Evolutionary conservation across 2,329 filamentous ascomycete species (phyloP).

Genomic region (Chaetomium globosum): DNA sequence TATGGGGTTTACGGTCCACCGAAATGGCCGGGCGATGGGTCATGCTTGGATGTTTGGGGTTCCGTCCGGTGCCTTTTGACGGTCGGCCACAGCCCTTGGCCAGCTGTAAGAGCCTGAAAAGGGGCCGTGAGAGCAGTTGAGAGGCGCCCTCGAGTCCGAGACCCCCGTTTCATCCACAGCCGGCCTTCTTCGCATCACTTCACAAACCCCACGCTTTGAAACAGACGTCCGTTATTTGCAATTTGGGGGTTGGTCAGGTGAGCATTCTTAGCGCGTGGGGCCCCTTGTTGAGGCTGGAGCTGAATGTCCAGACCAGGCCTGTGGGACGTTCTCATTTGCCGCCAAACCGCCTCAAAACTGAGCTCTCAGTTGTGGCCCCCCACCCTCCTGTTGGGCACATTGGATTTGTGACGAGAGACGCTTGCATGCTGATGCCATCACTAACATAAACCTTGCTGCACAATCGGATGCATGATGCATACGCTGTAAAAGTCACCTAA

Average conservation of each 20-base stretch:
- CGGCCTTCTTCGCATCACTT: neutral
- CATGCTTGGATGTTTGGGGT: neutral
- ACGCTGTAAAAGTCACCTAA: neutral
- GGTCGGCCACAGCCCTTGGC: neutral
- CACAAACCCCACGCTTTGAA: constrained; percentile 26
- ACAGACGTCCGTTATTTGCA: constrained; percentile 22
- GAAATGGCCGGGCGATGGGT: constrained; percentile 2
- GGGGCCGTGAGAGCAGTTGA: neutral
- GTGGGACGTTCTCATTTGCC: constrained; percentile 14
- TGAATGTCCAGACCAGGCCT: constrained; percentile 16
- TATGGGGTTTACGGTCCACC: neutral
- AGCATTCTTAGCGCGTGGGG: constrained; percentile 20
- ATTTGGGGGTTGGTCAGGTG: constrained; percentile 26
- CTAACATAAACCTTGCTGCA: neutral
- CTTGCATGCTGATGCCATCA: too few species aligned
- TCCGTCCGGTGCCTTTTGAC: constrained; percentile 4
- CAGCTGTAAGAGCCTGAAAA: constrained; percentile 9
- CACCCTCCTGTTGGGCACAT: too few species aligned
- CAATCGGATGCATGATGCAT: neutral
- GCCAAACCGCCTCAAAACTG: neutral
- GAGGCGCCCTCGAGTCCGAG: neutral
- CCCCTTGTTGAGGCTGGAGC: constrained; percentile 24
- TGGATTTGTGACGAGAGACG: too few species aligned
- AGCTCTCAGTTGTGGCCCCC: neutral
- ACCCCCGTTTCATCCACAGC: constrained; percentile 17